Percentiles rank a stretch among this genome's conserved stretches.
These are phyloP conservation scores for Beverwykella pulmonaria DNA, from an alignment of 495 filamentous ascomycete genomes.

Conservation along the genomic window DNA sequence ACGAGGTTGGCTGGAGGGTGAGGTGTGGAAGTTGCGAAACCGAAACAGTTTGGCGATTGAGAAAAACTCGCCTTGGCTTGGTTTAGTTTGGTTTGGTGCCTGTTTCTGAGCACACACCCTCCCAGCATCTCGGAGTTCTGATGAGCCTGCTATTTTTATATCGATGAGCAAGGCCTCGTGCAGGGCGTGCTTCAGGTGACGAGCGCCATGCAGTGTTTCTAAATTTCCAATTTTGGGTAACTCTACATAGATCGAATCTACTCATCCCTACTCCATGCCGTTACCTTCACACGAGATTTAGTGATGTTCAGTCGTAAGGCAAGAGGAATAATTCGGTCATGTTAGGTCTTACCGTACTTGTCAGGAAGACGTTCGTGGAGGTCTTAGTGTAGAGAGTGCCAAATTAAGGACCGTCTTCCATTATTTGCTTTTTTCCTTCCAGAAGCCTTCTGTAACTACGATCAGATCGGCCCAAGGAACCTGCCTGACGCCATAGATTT, in stretches of 20 bases:
- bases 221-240: slow-evolving; percentile 5
- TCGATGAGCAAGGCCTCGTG: slow-evolving; percentile 7
- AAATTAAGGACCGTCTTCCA: slow-evolving; percentile 1
- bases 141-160: slow-evolving; percentile 4
- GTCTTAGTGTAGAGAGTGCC: too few relatives aligned
- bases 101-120: slow-evolving; percentile 11
- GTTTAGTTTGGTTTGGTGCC: slow-evolving; percentile 15
- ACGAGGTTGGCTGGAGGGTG: background rate
- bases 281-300: background rate
- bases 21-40: slow-evolving; percentile 25
- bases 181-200: slow-evolving; percentile 21
- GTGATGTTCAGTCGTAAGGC: background rate
- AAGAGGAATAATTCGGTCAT: background rate
- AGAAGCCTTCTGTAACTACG: background rate
- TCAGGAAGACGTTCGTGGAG: background rate
- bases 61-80: slow-evolving; percentile 6
- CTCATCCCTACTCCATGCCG: background rate
- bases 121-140: background rate
- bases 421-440: slow-evolving; percentile 13
- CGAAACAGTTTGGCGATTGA: slow-evolving; percentile 33
- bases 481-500: slow-evolving; percentile 11
- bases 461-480: background rate
- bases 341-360: background rate
- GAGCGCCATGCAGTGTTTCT: slow-evolving; percentile 9
- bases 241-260: slow-evolving; percentile 3